Base-by-base conservation (phyloP, 2,329 filamentous ascomycete species). In the Fusarium nisikadoi region DNA sequence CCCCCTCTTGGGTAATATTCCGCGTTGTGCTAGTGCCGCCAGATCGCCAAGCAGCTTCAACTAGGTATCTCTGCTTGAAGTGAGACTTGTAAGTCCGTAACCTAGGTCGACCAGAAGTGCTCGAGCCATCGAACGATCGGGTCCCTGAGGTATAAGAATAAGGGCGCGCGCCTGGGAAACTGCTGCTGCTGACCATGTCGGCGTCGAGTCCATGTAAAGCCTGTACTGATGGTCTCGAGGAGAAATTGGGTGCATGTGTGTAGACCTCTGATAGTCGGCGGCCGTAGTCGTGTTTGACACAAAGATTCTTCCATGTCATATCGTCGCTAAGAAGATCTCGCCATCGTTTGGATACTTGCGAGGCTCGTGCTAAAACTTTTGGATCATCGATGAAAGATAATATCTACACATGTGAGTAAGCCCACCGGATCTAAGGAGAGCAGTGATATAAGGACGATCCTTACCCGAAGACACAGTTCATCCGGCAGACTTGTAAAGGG, bases 381-480 rank as follows among this genome's bases (percentile, higher is more conserved):
- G 96, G 95, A 79, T 99, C 96, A 78, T 99, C 96, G 78, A 99
- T 95, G 80, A 97, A 99, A 46, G 95, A 97, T 55, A 99, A 87
- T 72, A 99, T 93, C 93, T 97, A 78, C 8, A 57, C 27, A n/a
- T 23, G 38, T 17, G 19, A 57, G 54, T 72, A 47, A 69, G 69
- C 35, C 29, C 33, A 43, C 27, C 33, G 19, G 8, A n/a, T 17
- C 17, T 45, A 13, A 19, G 33, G 33, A 19, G 17, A 33, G 17
- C 35, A 52, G 23, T 27, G 16, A 33, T 33, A 19, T 39, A 25
- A 23, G 46, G 13, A n/a, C 13, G n/a, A 41, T 17, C 83, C 91
- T 80, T 88, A 97, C 94, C 77, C 94, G 87, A 68, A 99, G 85
- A 81, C 95, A 98, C 46, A 99, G 85, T 83, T 99, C 96, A 78